These are phyloP conservation scores for Pythium oligandrum DNA, from an alignment of 352 stramenopile genomes.

Conservation along the genomic window DNA sequence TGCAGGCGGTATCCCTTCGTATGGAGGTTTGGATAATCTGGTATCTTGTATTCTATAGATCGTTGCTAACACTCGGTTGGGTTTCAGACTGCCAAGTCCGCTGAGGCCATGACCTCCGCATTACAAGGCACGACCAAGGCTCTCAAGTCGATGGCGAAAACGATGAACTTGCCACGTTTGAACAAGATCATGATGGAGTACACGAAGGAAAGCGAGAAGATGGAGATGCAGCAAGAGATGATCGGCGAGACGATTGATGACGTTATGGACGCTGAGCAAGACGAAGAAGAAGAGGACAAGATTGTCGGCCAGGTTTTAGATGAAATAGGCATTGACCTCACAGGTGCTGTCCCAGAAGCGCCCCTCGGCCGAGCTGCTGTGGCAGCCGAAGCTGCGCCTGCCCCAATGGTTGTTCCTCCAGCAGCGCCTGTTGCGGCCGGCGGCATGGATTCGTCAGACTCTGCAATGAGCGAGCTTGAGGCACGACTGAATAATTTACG, in stretches of 20 bases:
- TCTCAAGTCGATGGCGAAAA: constrained; percentile 88
- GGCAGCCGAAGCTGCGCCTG: constrained; percentile 41
- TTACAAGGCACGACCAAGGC: constrained; percentile 79
- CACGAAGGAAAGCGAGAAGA: constrained; percentile 96
- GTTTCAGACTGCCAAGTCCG: constrained; percentile 94
- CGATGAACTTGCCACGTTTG: constrained; percentile 94
- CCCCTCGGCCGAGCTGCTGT: constrained; percentile 45
- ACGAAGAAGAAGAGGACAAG: constrained; percentile 95
- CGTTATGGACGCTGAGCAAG: constrained; percentile 93
- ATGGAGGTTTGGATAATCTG: constrained; percentile 38
- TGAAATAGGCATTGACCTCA: constrained; percentile 96
- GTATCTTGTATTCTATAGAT: not conserved
- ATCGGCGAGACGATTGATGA: constrained; percentile 97
- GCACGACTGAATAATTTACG: constrained; percentile 96
- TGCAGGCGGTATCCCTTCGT: constrained; percentile 94
- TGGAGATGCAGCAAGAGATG: constrained; percentile 98
- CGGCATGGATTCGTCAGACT: constrained; percentile 26
- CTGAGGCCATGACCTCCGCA: constrained; percentile 93
- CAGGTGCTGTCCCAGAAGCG: constrained; percentile 88
- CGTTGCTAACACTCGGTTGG: constrained; percentile 1
- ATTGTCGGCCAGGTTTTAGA: constrained; percentile 97
- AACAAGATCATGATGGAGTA: constrained; percentile 99
- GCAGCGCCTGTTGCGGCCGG: constrained; percentile 53
- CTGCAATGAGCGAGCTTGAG: constrained; percentile 95
- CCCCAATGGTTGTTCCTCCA: constrained; percentile 33